Conservation (phyloP, 768 basidiomycete species). For the Leucocoprinus birnbaumii region DNA sequence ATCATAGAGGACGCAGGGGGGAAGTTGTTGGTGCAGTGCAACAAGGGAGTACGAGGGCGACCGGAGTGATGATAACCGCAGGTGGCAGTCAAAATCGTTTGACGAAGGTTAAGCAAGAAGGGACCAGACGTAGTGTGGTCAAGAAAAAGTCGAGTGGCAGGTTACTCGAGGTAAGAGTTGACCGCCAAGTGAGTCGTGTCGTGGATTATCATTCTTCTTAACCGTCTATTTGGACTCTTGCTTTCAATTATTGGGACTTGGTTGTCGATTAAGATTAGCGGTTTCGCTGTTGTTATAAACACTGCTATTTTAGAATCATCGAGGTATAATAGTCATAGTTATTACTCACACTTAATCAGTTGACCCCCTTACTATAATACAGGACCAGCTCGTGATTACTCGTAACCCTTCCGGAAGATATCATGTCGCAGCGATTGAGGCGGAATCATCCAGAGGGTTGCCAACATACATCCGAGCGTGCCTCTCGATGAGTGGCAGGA, state of each 20-base stretch:
- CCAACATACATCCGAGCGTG: slow-evolving; percentile 43
- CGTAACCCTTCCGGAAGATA: too few relatives aligned
- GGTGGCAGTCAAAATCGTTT: not conserved
- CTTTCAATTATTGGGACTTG: not conserved
- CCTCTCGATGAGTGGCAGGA: slow-evolving; percentile 37
- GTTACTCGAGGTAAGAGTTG: slow-evolving; percentile 1
- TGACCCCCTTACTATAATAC: not conserved
- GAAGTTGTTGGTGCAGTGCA: not conserved
- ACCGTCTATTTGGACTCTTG: not conserved
- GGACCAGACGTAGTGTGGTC: not conserved
- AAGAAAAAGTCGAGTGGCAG: not conserved
- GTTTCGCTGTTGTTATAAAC: too few relatives aligned
- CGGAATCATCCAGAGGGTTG: not conserved
- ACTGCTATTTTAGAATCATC: not conserved
- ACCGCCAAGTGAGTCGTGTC: not conserved
- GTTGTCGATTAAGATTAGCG: too few relatives aligned
- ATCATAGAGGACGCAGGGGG: not conserved
- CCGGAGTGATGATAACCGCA: not conserved
- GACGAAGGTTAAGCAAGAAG: not conserved
- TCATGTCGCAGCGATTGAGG: not conserved
- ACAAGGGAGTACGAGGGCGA: not conserved
- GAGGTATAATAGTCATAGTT: not conserved
- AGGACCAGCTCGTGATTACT: not conserved
- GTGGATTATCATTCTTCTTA: not conserved
- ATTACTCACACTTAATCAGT: not conserved